Base-by-base conservation (phyloP, 2,329 filamentous ascomycete species). In the Aspergillus sp. region DNA sequence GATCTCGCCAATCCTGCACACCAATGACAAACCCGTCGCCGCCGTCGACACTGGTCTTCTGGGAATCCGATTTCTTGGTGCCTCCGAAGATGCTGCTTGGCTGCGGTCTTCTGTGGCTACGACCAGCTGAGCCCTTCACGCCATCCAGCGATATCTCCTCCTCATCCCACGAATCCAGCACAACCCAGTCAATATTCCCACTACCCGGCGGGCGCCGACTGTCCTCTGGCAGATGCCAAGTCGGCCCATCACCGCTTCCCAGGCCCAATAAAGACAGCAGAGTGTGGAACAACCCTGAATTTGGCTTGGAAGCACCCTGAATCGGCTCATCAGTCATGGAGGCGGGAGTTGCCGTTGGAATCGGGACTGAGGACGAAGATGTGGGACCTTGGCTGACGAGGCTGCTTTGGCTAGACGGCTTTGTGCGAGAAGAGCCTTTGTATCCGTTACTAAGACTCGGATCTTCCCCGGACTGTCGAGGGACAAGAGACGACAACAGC, bases 1-100 rank as follows among this genome's bases (percentile, higher is more conserved):
- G 80, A 53, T 91, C 84, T 44, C 83, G 74, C 84, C 84, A 89
- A 52, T 91, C 84, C 44, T 91, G 82, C 8, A 86, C 77, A n/a
- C 83, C 84, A 47, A 89, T 88, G 27, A 82, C 71, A 52, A 88
- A 89, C 35, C 71, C 74, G 53, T 86, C 80, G 29, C 65, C 53
- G 42, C 62, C 61, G 8, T 45, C 36, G 25, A 45, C 46, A 13
- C 47, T 44, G n/a, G 53, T 41, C 6, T 46, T 39, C 19, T 46
- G 40, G 5, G 33, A 36, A n/a, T 47, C 50, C 2, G 48, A 32
- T 5, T 49, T 45, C 15, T 49, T 49, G 12, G 40, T 37, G 15
- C 41, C 35, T 11, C 47, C 45, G 10, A 32, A 24, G 29, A 35
- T 30, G 17, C 32, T 29, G 11, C 40, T 29, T 16, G 20, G 24